Conservation (phyloP, 441 rosid species). For the Eutrema salsugineum region DNA sequence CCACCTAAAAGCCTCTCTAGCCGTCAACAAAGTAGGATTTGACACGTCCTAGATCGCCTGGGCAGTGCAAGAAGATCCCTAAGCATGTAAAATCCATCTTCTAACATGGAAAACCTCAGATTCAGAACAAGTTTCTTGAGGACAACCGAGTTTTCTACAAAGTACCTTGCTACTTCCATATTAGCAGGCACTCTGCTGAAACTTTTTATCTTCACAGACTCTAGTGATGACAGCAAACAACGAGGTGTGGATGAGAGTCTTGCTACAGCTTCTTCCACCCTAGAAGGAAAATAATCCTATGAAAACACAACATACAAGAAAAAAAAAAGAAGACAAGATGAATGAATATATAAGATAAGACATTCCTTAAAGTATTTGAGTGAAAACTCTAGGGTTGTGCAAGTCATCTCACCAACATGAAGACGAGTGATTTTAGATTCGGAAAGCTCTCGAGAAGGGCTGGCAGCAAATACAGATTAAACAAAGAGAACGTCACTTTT, state of each 20-base stretch:
- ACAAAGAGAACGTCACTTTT: background rate
- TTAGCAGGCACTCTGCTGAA: background rate
- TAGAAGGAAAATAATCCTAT: background rate
- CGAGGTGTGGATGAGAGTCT: background rate
- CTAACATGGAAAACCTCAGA: background rate
- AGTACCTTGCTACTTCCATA: slow-evolving; percentile 16
- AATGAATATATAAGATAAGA: too few species aligned
- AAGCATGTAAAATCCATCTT: background rate
- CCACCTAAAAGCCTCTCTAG: background rate
- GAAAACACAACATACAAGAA: background rate
- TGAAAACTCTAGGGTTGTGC: background rate
- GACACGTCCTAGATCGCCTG: slow-evolving; percentile 1
- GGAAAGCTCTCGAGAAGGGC: background rate
- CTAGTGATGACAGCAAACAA: slow-evolving; percentile 3
- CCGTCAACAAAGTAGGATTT: background rate
- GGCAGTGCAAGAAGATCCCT: slow-evolving; percentile 20
- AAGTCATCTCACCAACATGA: background rate
- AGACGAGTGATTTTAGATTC: background rate
- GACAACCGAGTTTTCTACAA: background rate
- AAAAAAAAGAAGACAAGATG: too few species aligned
- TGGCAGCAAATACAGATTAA: background rate
- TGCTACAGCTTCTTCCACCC: too few species aligned
- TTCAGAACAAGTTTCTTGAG: slow-evolving; percentile 17
- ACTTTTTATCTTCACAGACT: slow-evolving; percentile 11
- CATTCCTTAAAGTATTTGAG: background rate